Percentiles rank a stretch among this genome's conserved stretches.
These are phyloP conservation scores for Aureobasidium musti DNA, from an alignment of 2,329 filamentous ascomycete species.

Conservation along the genomic window DNA sequence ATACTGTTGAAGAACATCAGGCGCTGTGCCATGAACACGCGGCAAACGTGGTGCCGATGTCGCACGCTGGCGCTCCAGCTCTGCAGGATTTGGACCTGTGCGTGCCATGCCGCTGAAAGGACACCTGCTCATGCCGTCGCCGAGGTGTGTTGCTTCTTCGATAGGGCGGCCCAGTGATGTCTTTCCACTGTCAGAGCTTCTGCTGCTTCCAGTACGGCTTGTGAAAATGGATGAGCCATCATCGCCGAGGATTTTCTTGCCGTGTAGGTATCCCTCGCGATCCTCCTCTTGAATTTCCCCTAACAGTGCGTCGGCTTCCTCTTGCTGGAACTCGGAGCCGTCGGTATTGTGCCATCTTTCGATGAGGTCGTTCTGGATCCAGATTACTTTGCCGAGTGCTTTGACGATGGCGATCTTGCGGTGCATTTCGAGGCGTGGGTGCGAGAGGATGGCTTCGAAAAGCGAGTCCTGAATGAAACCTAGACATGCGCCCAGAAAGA, in stretches of 20 bases:
- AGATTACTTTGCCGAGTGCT: constrained; percentile 77
- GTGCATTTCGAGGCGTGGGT: constrained; percentile 65
- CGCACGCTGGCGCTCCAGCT: constrained; percentile 16
- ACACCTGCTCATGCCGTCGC: constrained; percentile 16
- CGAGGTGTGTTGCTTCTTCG: constrained; percentile 27
- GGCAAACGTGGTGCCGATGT: constrained; percentile 1
- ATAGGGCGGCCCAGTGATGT: constrained; percentile 28
- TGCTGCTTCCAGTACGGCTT: constrained; percentile 1
- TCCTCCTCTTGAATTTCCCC: not conserved
- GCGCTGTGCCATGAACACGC: constrained; percentile 1
- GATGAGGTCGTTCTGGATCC: constrained; percentile 86
- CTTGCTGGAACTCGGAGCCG: constrained; percentile 9
- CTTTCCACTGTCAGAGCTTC: constrained; percentile 18
- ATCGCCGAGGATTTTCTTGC: constrained; percentile 15
- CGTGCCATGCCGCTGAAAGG: constrained; percentile 21
- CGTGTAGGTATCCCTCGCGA: constrained; percentile 23
- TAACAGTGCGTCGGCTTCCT: constrained; percentile 1
- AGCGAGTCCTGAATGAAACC: constrained; percentile 77
- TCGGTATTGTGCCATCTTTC: constrained; percentile 67
- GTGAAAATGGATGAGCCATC: constrained; percentile 9
- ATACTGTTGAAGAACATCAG: constrained; percentile 10
- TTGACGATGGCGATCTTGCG: constrained; percentile 73
- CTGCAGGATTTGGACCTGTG: constrained; percentile 1
- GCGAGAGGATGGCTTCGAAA: constrained; percentile 71
- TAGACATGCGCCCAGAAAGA: constrained; percentile 72